Evolutionary conservation across 345 rosid species (phyloP).

Genomic region (Gossypium arboreum): DNA sequence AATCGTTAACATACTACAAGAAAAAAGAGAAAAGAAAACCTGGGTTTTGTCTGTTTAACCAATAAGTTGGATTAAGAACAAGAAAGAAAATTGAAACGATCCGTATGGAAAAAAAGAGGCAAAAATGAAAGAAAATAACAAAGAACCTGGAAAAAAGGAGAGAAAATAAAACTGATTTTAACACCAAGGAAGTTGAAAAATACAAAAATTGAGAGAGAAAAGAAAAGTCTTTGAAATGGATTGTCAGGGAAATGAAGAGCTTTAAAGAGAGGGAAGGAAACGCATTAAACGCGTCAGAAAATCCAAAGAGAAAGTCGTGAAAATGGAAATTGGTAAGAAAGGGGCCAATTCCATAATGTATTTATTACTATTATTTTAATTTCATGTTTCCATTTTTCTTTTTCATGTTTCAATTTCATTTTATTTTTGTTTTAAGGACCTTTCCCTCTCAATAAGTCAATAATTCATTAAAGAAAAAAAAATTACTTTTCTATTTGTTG

Average conservation of each 20-base stretch:
- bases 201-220: neutral
- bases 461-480: neutral
- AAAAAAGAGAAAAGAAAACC: neutral
- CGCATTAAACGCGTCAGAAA: conserved; percentile 10
- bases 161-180: neutral
- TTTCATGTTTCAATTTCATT: neutral
- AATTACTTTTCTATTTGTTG: neutral
- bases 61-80: neutral
- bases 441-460: neutral
- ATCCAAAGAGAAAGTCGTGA: conserved; percentile 3
- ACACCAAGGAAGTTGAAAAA: neutral
- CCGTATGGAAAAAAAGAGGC: neutral
- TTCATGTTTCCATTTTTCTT: neutral
- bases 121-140: neutral
- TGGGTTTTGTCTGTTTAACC: conserved; percentile 2
- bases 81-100: neutral
- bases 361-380: neutral
- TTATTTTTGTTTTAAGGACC: too few species aligned
- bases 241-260: neutral
- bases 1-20: neutral
- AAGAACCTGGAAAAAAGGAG: neutral
- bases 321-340: conserved; percentile 1
- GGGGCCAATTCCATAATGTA: neutral
- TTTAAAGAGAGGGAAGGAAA: neutral
- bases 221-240: neutral